Conservation (phyloP, 2,329 filamentous ascomycete species). For the Fusarium zealandicum region DNA sequence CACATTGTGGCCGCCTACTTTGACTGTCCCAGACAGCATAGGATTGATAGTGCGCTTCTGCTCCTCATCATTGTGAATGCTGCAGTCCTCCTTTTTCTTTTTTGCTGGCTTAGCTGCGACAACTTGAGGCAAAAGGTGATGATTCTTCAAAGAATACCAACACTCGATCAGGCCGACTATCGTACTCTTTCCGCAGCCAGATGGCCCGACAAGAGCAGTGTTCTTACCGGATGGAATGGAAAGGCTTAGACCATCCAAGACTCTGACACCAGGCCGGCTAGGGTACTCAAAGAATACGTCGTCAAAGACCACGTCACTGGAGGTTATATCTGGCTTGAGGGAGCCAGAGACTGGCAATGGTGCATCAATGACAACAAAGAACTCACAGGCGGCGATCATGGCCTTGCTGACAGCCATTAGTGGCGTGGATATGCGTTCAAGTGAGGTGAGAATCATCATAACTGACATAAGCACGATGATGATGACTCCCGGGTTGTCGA, state of each 20-base stretch:
- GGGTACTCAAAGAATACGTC: constrained; percentile 35
- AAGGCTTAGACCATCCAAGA: constrained; percentile 57
- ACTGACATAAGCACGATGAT: constrained; percentile 46
- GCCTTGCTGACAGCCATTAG: constrained; percentile 47
- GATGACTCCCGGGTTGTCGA: constrained; percentile 1
- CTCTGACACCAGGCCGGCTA: constrained; percentile 24
- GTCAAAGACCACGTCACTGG: constrained; percentile 57
- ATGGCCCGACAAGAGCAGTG: constrained; percentile 73
- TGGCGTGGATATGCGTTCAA: constrained; percentile 50
- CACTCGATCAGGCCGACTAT: constrained; percentile 71
- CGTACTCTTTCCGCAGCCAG: constrained; percentile 74
- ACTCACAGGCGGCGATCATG: constrained; percentile 41
- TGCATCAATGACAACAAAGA: constrained; percentile 41
- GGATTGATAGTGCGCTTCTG: background rate
- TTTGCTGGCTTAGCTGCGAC: background rate
- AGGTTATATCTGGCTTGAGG: constrained; percentile 34
- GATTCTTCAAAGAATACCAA: constrained; percentile 61
- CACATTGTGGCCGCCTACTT: constrained; percentile 1
- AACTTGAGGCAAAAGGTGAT: constrained; percentile 21
- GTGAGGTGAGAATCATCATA: constrained; percentile 47
- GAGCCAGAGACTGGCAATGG: constrained; percentile 28
- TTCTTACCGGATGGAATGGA: constrained; percentile 64
- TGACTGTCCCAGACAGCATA: constrained; percentile 12
- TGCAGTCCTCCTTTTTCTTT: background rate
- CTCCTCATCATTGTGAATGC: no score